These are phyloP conservation scores for Papiliotrema laurentii DNA, from an alignment of 1,284 basidiomycete genomes.

Conservation along the genomic window DNA sequence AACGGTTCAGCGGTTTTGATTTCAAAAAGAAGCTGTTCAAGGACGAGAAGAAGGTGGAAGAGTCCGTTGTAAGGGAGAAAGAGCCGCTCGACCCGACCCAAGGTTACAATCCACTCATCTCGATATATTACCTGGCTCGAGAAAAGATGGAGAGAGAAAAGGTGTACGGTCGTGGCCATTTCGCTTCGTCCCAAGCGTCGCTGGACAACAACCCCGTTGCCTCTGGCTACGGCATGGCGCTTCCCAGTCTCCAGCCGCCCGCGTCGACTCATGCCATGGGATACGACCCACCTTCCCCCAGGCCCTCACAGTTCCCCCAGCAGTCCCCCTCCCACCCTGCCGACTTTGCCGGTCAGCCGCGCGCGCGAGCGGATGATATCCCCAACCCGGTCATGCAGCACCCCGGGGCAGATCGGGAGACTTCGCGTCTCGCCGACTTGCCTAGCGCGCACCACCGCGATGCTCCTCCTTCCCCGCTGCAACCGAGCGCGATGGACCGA, in stretches of 20 bases:
- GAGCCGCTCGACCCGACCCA: slow-evolving; percentile 72
- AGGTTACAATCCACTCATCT: slow-evolving; percentile 90
- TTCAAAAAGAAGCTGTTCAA: slow-evolving; percentile 90
- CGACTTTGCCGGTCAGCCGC: slow-evolving; percentile 48
- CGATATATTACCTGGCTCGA: slow-evolving; percentile 91
- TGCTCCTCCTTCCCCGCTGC: slow-evolving; percentile 53
- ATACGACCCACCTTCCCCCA: slow-evolving; percentile 52
- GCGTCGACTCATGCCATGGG: slow-evolving; percentile 55
- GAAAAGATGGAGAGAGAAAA: slow-evolving; percentile 93
- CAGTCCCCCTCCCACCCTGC: too few species aligned
- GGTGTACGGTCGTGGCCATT: slow-evolving; percentile 88
- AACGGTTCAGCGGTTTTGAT: slow-evolving; percentile 85
- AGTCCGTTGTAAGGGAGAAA: slow-evolving; percentile 28
- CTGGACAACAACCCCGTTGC: slow-evolving; percentile 25
- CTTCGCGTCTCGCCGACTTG: slow-evolving; percentile 36
- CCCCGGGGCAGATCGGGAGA: slow-evolving; percentile 40
- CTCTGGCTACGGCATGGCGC: slow-evolving; percentile 67
- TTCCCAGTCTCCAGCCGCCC: slow-evolving; percentile 74
- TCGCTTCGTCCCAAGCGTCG: slow-evolving; percentile 82
- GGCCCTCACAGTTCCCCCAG: slow-evolving; percentile 11
- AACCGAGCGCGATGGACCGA: slow-evolving; percentile 21
- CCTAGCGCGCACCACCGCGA: slow-evolving; percentile 44
- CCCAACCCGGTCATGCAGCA: slow-evolving; percentile 45
- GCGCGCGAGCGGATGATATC: slow-evolving; percentile 27
- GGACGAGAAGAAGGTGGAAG: slow-evolving; percentile 46